phyloP scores from a whole-genome alignment of 2,329 filamentous ascomycete species.

The Cylindrodendrum hubeiense region DNA sequence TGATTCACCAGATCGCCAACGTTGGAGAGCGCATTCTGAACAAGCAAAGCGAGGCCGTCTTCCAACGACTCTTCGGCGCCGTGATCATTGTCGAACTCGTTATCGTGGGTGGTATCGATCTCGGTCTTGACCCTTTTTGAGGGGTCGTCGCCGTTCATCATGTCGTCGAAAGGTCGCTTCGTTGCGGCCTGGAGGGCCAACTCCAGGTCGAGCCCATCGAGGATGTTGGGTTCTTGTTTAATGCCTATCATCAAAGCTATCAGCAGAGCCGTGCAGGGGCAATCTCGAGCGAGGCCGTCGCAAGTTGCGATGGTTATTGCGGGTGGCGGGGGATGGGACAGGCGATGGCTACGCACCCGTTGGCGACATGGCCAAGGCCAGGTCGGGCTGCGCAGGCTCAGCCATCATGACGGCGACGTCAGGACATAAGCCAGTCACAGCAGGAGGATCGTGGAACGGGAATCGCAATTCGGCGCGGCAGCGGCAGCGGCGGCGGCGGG shows the following conservation, averaged over 20 bases:
- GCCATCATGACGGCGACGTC: slow-evolving; percentile 54
- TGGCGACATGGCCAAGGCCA: slow-evolving; percentile 49
- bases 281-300: slow-evolving; percentile 23
- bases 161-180: slow-evolving; percentile 54
- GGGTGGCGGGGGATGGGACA: slow-evolving; percentile 26
- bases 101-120: slow-evolving; percentile 34
- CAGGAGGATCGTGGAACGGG: slow-evolving; percentile 33
- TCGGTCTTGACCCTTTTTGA: slow-evolving; percentile 53
- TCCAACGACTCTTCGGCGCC: slow-evolving; percentile 48
- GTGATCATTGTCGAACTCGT: slow-evolving; percentile 35
- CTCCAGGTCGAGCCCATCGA: slow-evolving; percentile 51
- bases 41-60: slow-evolving; percentile 52
- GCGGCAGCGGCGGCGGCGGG: slow-evolving; percentile 34
- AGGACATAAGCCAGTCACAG: slow-evolving; percentile 41
- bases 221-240: slow-evolving; percentile 53
- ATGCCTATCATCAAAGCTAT: slow-evolving; percentile 48
- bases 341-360: slow-evolving; percentile 48
- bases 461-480: slow-evolving; percentile 36
- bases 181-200: slow-evolving; percentile 51
- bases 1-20: slow-evolving; percentile 53
- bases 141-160: slow-evolving; percentile 43
- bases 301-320: slow-evolving; percentile 14
- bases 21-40: slow-evolving; percentile 56
- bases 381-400: slow-evolving; percentile 54
- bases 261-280: slow-evolving; percentile 35